These are phyloP conservation scores for Globisporangium radiosum DNA, from an alignment of 352 stramenopile genomes.

Conservation along the genomic window DNA sequence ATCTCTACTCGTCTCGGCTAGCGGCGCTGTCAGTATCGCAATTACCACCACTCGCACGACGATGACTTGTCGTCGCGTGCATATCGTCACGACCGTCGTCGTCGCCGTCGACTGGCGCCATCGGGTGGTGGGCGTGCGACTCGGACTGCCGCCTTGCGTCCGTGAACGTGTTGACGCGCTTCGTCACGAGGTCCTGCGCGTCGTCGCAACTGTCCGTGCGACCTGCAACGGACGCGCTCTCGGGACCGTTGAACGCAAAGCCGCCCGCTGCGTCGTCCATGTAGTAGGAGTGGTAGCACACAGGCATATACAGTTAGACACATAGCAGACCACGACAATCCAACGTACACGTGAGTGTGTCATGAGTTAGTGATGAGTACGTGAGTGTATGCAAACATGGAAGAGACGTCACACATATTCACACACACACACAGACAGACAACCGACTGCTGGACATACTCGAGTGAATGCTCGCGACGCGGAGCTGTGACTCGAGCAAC, in stretches of 20 bases:
- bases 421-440: neutral
- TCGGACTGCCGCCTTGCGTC: neutral
- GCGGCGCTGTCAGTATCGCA: too few relatives aligned
- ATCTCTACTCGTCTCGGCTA: too few relatives aligned
- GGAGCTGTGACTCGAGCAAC: slow-evolving; percentile 5
- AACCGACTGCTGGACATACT: neutral
- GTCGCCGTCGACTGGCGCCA: too few relatives aligned
- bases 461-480: slow-evolving; percentile 8
- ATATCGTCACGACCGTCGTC: too few relatives aligned
- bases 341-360: too few relatives aligned
- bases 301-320: too few relatives aligned
- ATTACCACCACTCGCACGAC: too few relatives aligned
- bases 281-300: too few relatives aligned
- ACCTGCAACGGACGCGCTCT: slow-evolving; percentile 5
- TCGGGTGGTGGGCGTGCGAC: too few relatives aligned
- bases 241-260: slow-evolving; percentile 28
- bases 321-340: too few relatives aligned
- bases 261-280: slow-evolving; percentile 13
- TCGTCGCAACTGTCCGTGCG: neutral
- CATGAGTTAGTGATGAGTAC: too few relatives aligned
- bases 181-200: slow-evolving; percentile 21
- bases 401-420: neutral
- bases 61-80: too few relatives aligned
- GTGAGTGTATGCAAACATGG: neutral
- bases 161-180: slow-evolving; percentile 20